A percentile compares a stretch with the other conserved stretches of the same genome.
Evolutionary conservation across 495 filamentous ascomycete species (phyloP).

Genomic region (Penicilliopsis zonata): DNA sequence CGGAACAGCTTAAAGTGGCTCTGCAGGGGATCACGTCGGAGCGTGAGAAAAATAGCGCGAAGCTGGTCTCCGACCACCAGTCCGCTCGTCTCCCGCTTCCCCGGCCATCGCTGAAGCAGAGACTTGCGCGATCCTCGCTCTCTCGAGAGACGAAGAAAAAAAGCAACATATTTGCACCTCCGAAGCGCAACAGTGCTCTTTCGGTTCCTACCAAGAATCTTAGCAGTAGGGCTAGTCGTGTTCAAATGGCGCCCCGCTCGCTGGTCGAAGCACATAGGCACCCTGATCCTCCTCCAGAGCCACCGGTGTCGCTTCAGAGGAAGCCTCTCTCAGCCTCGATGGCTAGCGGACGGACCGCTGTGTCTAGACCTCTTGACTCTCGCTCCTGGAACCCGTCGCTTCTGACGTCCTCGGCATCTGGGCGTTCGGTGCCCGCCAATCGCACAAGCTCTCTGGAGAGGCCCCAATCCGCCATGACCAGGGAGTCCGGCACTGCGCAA

Average conservation of each 20-base stretch:
- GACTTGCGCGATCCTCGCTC: slow-evolving; percentile 11
- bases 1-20: slow-evolving; percentile 33
- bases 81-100: slow-evolving; percentile 12
- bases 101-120: slow-evolving; percentile 14
- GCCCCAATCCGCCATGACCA: no score
- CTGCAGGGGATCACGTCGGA: slow-evolving; percentile 38
- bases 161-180: slow-evolving; percentile 23
- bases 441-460: no score
- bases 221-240: slow-evolving; percentile 21
- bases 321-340: no score
- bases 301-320: no score
- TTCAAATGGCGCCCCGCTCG: slow-evolving; percentile 25
- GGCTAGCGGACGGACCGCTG: no score
- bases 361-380: no score
- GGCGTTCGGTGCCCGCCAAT: no score
- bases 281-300: slow-evolving; percentile 14
- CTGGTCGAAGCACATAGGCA: slow-evolving; percentile 32
- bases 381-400: no score
- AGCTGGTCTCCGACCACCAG: slow-evolving; percentile 26
- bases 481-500: no score
- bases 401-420: no score
- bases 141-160: slow-evolving; percentile 23
- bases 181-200: slow-evolving; percentile 21
- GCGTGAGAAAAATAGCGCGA: slow-evolving; percentile 32
- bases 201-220: slow-evolving; percentile 30